Conservation (phyloP, 2,329 filamentous ascomycete genomes). For the Alternaria solani region DNA sequence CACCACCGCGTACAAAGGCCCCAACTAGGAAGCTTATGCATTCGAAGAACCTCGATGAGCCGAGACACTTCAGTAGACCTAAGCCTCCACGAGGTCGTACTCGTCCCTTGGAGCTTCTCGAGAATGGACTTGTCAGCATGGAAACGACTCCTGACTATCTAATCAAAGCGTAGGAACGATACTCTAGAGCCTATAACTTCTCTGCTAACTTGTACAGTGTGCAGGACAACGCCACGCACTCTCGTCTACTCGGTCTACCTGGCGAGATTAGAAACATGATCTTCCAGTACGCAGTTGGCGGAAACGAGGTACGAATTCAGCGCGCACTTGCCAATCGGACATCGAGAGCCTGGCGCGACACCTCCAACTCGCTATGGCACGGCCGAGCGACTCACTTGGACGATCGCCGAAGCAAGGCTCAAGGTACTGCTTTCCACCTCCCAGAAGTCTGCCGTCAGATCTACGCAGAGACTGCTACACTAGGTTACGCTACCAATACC, state of each 20-base stretch:
- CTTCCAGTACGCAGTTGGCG: background rate
- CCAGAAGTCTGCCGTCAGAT: background rate
- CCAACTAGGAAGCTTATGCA: background rate
- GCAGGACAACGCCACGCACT: background rate
- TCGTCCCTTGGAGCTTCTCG: background rate
- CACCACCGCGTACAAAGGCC: background rate
- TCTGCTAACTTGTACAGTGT: background rate
- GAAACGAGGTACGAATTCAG: background rate
- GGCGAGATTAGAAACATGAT: constrained; percentile 11
- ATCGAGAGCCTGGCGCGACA: background rate
- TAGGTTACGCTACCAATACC: background rate
- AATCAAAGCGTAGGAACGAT: background rate
- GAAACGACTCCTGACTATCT: constrained; percentile 5
- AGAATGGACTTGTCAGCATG: constrained; percentile 5
- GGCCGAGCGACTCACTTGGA: background rate
- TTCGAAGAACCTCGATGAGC: background rate
- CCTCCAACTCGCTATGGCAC: background rate
- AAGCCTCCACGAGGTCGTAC: background rate
- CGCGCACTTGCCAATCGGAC: background rate
- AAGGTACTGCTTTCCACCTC: background rate
- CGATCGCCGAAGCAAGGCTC: background rate
- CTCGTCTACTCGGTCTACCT: constrained; percentile 12
- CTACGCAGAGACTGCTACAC: background rate
- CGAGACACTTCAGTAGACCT: too few species aligned
- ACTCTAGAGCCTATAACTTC: background rate